Conservation (phyloP, 768 basidiomycete species). For the Chiua virens region DNA sequence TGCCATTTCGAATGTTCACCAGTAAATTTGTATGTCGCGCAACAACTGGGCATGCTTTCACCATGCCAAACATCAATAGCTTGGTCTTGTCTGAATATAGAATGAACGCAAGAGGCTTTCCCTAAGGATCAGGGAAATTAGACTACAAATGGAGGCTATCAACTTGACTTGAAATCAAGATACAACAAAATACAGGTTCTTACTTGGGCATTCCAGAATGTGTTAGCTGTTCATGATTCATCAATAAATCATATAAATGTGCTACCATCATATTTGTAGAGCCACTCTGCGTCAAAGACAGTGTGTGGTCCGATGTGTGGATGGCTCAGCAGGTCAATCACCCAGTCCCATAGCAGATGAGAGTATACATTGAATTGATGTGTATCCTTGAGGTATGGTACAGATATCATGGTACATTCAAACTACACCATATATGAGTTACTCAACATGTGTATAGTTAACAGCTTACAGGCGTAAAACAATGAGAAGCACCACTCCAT, state of each 20-base stretch:
- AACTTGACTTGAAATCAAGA: no score
- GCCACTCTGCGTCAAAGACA: conserved; percentile 32
- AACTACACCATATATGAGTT: not conserved
- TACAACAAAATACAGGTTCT: not conserved
- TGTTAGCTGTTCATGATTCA: conserved; percentile 40
- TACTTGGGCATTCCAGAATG: conserved; percentile 40
- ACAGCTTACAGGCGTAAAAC: conserved; percentile 6
- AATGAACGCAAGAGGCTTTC: conserved; percentile 26
- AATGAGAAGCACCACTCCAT: conserved; percentile 19
- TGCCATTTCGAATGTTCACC: not conserved
- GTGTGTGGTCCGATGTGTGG: conserved; percentile 21
- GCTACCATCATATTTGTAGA: conserved; percentile 29
- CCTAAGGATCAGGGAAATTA: conserved; percentile 1
- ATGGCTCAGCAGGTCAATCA: conserved; percentile 28
- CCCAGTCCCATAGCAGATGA: conserved; percentile 30
- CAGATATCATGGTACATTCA: conserved; percentile 6
- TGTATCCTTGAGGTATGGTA: conserved; percentile 15
- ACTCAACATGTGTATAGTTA: not conserved
- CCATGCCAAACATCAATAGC: not conserved
- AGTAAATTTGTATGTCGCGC: no score
- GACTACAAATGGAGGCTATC: not conserved
- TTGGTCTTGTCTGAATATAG: not conserved
- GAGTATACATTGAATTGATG: conserved; percentile 20
- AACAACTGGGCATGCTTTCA: not conserved
- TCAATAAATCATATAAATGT: conserved; percentile 29